phyloP scores from a whole-genome alignment of 495 filamentous ascomycete genomes.

The Penicillium turbatum region DNA sequence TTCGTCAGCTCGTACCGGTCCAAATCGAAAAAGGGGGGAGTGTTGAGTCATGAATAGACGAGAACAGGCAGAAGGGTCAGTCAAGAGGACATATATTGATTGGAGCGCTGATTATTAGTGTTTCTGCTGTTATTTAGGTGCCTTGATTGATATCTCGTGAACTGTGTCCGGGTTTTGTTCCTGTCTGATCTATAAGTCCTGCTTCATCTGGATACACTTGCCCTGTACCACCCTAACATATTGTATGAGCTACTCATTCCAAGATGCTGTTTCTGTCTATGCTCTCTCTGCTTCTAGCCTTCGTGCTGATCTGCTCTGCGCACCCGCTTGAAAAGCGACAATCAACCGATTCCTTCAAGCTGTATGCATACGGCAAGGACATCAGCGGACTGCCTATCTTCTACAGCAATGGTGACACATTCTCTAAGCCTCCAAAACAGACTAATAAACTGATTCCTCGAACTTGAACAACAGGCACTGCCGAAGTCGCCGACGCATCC shows the following conservation, averaged over 20 bases:
- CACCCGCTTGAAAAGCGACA: constrained; percentile 7
- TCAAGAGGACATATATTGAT: too few relatives aligned
- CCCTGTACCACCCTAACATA: not conserved
- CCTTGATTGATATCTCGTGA: not conserved
- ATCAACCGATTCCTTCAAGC: constrained; percentile 15
- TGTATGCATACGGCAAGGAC: constrained; percentile 32
- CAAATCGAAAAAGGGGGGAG: not conserved
- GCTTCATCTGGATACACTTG: not conserved
- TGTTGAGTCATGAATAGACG: too few relatives aligned
- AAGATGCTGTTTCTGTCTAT: not conserved
- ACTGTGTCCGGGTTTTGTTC: not conserved
- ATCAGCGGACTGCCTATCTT: constrained; percentile 36
- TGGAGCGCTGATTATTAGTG: not conserved
- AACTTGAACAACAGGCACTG: constrained; percentile 4
- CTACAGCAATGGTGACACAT: constrained; percentile 26
- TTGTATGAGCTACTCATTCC: not conserved
- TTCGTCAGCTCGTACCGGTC: constrained; percentile 4
- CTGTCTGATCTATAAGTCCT: not conserved
- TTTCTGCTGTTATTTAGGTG: not conserved
- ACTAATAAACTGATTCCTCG: not conserved
- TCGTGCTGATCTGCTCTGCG: constrained; percentile 7
- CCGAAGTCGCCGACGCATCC: constrained; percentile 7
- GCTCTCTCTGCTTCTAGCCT: not conserved
- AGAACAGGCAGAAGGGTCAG: too few relatives aligned
- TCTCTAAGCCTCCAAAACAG: not conserved